phyloP scores from a whole-genome alignment of 805 yeast species.

The Zygotorulaspora chibaensis region DNA sequence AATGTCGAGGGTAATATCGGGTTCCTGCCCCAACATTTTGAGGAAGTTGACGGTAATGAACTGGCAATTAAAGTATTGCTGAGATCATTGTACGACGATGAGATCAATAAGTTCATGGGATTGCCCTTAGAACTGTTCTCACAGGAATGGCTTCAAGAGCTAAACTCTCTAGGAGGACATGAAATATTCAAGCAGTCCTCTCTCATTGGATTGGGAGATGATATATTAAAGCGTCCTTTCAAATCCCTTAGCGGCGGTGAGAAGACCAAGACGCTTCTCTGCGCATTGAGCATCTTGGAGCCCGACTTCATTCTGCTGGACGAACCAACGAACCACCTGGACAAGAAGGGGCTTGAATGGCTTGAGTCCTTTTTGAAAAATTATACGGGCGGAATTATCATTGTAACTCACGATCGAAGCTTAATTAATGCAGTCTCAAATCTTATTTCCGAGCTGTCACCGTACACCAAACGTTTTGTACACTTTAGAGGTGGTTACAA shows the following conservation, averaged over 20 bases:
- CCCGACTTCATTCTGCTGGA: constrained; percentile 17
- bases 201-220: constrained; percentile 13
- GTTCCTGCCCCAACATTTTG: constrained; percentile 18
- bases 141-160: constrained; percentile 15
- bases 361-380: constrained; percentile 14
- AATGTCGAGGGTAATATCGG: constrained; percentile 16
- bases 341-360: constrained; percentile 15
- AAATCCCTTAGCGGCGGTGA: constrained; percentile 16
- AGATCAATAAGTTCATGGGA: constrained; percentile 10
- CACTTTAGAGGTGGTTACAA: constrained; percentile 17
- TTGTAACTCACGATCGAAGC: constrained; percentile 16
- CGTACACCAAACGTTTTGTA: constrained; percentile 12
- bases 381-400: constrained; percentile 11
- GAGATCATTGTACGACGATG: constrained; percentile 12
- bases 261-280: constrained; percentile 17
- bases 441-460: constrained; percentile 14
- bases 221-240: constrained; percentile 13
- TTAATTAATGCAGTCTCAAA: constrained; percentile 15
- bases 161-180: constrained; percentile 16
- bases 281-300: constrained; percentile 14
- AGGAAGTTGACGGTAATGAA: constrained; percentile 15
- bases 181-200: constrained; percentile 15
- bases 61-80: constrained; percentile 13
- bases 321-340: constrained; percentile 18
- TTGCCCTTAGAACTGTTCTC: constrained; percentile 11